Conservation (phyloP, 371 early-diverging fungal species). For the Globomyces sp. region DNA sequence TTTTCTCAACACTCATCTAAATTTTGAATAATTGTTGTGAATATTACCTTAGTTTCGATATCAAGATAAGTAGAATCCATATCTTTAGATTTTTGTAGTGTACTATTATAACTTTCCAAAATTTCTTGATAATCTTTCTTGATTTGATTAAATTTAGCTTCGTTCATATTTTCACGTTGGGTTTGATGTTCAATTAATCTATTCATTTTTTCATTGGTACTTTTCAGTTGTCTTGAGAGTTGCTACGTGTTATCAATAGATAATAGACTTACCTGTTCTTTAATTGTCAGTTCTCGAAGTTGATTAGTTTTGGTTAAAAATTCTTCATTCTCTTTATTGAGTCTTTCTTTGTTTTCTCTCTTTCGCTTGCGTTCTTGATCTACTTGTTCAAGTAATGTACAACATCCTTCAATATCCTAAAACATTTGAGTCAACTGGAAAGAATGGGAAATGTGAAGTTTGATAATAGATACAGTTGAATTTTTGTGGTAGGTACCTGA, state of each 20-base stretch:
- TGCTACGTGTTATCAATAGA: slow-evolving; percentile 27
- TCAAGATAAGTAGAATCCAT: too few relatives aligned
- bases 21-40: too few relatives aligned
- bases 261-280: slow-evolving; percentile 32
- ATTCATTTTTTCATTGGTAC: slow-evolving; percentile 39
- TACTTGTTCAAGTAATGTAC: slow-evolving; percentile 45
- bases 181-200: slow-evolving; percentile 40
- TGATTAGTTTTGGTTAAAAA: slow-evolving; percentile 34
- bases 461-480: neutral
- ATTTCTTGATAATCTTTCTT: slow-evolving; percentile 31
- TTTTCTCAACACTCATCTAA: too few relatives aligned
- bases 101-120: too few relatives aligned
- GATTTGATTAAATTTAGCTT: slow-evolving; percentile 24
- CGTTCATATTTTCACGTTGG: slow-evolving; percentile 30
- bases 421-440: neutral
- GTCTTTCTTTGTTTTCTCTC: slow-evolving; percentile 24
- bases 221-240: slow-evolving; percentile 40
- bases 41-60: too few relatives aligned
- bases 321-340: slow-evolving; percentile 35
- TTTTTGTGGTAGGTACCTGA: slow-evolving; percentile 27
- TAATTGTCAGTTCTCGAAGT: slow-evolving; percentile 35
- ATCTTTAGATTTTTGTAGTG: too few relatives aligned
- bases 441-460: neutral
- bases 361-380: slow-evolving; percentile 39
- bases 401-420: slow-evolving; percentile 43